These are phyloP conservation scores for Pseudopyrenochaeta lycopersici DNA, from an alignment of 2,329 filamentous ascomycete species.

Conservation along the genomic window DNA sequence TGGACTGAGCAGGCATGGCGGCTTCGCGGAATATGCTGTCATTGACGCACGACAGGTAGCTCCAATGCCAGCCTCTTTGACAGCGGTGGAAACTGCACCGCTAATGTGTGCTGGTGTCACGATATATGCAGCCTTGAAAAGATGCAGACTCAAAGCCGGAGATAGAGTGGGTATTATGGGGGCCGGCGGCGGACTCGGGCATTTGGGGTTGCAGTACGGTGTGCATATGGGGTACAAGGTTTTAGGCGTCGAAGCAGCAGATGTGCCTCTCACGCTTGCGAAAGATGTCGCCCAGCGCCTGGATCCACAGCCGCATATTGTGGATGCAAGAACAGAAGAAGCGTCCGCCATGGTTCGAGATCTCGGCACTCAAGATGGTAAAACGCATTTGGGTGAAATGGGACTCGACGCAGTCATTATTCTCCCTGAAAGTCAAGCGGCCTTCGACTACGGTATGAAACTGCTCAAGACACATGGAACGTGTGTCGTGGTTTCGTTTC, in stretches of 20 bases:
- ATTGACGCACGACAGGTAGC: conserved; percentile 53
- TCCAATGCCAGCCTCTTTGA: conserved; percentile 44
- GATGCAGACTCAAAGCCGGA: conserved; percentile 39
- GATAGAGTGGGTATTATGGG: conserved; percentile 53
- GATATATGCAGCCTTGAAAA: conserved; percentile 53
- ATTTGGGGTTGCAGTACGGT: conserved; percentile 42
- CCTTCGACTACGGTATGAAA: conserved; percentile 58
- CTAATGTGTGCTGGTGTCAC: conserved; percentile 57
- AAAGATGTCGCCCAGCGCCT: conserved; percentile 26
- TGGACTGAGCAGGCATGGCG: conserved; percentile 47
- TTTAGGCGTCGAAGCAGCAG: conserved; percentile 51
- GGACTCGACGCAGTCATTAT: conserved; percentile 59
- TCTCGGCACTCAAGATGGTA: conserved; percentile 49
- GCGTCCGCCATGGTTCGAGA: conserved; percentile 40
- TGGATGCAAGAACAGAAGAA: conserved; percentile 50
- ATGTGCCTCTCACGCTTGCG: conserved; percentile 48
- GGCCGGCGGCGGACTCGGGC: conserved; percentile 46
- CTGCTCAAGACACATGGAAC: conserved; percentile 56
- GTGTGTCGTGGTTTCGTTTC: conserved; percentile 59
- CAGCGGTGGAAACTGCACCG: conserved; percentile 50
- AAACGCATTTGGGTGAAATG: conserved; percentile 49
- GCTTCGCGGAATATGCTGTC: conserved; percentile 55
- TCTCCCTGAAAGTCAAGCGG: conserved; percentile 57
- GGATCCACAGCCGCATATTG: conserved; percentile 43
- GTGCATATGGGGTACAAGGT: conserved; percentile 47